A percentile compares a stretch with the other conserved stretches of the same genome.
phyloP scores from a whole-genome alignment of 2,329 filamentous ascomycete species.

The Cytospora leucostoma region DNA sequence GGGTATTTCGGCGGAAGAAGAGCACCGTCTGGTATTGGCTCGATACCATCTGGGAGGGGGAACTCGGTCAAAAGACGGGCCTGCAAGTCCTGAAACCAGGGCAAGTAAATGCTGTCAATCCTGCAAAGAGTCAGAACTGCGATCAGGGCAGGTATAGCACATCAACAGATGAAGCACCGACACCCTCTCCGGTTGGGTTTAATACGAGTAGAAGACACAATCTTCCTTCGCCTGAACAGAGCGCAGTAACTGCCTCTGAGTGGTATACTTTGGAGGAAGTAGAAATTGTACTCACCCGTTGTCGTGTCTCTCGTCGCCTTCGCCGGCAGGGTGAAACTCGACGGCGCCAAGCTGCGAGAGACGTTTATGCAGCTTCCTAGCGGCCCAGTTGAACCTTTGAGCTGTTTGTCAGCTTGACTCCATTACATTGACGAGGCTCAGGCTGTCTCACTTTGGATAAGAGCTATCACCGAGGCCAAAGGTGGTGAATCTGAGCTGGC shows the following conservation, averaged over 20 bases:
- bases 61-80: slow-evolving; percentile 65
- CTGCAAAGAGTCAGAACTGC: slow-evolving; percentile 44
- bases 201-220: neutral
- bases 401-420: neutral
- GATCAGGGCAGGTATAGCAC: neutral
- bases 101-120: slow-evolving; percentile 77
- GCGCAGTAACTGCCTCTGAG: neutral
- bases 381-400: slow-evolving; percentile 85
- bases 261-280: neutral
- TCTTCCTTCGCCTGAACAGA: neutral
- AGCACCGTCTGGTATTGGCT: slow-evolving; percentile 72
- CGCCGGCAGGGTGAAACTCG: slow-evolving; percentile 74
- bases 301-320: slow-evolving; percentile 90
- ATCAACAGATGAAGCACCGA: neutral
- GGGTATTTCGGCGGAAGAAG: slow-evolving; percentile 75
- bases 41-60: slow-evolving; percentile 66
- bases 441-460: slow-evolving; percentile 73
- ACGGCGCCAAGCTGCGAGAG: slow-evolving; percentile 80
- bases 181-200: neutral
- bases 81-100: slow-evolving; percentile 72
- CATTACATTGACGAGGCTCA: neutral
- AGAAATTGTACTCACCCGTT: slow-evolving; percentile 68
- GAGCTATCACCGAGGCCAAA: slow-evolving; percentile 95
- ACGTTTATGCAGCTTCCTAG: slow-evolving; percentile 82
- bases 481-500: slow-evolving; percentile 71